These are phyloP conservation scores for Aspergillus ibericus DNA, from an alignment of 2,329 filamentous ascomycete genomes.

Conservation along the genomic window DNA sequence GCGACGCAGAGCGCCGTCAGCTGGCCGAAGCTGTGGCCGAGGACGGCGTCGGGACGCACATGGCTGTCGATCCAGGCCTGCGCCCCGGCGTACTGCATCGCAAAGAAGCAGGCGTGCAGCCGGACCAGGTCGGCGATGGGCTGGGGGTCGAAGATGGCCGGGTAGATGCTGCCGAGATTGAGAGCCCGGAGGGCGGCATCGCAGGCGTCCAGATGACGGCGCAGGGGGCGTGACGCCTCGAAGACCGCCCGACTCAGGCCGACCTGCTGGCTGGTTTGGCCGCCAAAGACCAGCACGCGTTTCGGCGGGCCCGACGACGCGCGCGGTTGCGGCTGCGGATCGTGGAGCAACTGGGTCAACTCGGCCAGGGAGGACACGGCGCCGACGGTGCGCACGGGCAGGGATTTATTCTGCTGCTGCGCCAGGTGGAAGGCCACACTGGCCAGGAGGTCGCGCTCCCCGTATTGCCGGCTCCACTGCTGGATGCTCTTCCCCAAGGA, in stretches of 20 bases:
- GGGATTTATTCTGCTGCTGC: not conserved
- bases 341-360: not conserved
- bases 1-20: conserved; percentile 38
- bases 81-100: conserved; percentile 41
- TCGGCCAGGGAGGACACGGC: not conserved
- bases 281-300: conserved; percentile 1
- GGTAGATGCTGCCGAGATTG: conserved; percentile 36
- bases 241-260: not conserved
- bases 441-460: not conserved
- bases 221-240: conserved; percentile 1
- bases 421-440: conserved; percentile 3
- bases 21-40: conserved; percentile 44
- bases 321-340: not conserved
- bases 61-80: conserved; percentile 41
- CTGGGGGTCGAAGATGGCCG: conserved; percentile 26
- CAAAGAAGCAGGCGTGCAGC: conserved; percentile 42
- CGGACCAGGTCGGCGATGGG: conserved; percentile 22
- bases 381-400: not conserved
- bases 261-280: not conserved
- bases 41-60: conserved; percentile 29
- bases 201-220: conserved; percentile 30
- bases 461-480: not conserved
- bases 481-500: conserved; percentile 27
- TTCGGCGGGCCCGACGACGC: not conserved
- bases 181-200: conserved; percentile 12